These are phyloP conservation scores for Neofusicoccum laricinum DNA, from an alignment of 2,329 filamentous ascomycete species.

Conservation along the genomic window DNA sequence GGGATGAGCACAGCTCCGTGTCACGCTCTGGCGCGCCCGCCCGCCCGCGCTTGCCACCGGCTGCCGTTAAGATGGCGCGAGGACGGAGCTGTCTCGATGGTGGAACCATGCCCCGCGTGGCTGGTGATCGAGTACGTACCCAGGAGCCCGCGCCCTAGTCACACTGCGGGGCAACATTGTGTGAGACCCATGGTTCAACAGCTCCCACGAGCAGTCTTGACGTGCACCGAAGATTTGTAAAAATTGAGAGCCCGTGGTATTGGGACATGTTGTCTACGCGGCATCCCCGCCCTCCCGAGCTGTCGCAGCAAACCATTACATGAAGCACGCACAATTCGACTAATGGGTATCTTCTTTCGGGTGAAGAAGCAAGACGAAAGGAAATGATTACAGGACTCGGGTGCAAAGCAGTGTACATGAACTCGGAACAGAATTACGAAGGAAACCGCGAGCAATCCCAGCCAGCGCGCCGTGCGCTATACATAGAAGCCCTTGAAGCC, in stretches of 20 bases:
- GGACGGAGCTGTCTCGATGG: not conserved
- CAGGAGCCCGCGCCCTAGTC: not conserved
- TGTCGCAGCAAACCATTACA: not conserved
- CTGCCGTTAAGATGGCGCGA: not conserved
- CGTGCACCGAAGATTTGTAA: conserved; percentile 10
- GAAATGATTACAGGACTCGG: not conserved
- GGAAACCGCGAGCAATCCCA: conserved; percentile 9
- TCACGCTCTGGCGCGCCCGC: not conserved
- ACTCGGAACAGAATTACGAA: conserved; percentile 1
- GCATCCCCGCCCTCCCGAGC: not conserved
- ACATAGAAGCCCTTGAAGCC: conserved; percentile 6
- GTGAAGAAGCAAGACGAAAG: conserved; percentile 5
- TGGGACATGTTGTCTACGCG: not conserved
- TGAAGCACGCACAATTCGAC: not conserved
- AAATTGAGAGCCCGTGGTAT: not conserved
- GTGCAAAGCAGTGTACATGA: conserved; percentile 7
- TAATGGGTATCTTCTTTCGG: conserved; percentile 14
- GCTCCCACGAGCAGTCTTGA: not conserved
- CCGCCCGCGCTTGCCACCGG: not conserved
- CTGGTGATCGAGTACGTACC: not conserved
- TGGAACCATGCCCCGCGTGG: not conserved
- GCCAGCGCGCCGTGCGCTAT: conserved; percentile 3
- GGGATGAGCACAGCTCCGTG: not conserved
- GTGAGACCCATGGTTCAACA: conserved; percentile 6
- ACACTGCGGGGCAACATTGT: conserved; percentile 3